Evolutionary conservation across 2,329 filamentous ascomycete species (phyloP).

Genomic region (Talaromyces sp.): DNA sequence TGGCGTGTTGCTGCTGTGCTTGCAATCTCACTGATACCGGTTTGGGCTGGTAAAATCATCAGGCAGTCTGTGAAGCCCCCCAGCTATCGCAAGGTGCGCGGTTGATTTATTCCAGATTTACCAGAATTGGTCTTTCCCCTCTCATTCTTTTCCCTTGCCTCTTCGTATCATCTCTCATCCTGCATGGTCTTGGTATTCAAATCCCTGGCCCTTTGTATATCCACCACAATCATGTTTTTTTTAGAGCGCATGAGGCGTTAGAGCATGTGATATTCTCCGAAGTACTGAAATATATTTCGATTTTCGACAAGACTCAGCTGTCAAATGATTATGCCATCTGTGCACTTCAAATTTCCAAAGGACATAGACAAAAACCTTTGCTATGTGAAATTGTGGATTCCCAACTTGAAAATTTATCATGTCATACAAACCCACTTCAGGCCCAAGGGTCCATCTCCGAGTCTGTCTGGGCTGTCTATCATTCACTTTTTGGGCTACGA

Average conservation of each 20-base stretch:
- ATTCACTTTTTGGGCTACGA: too few relatives aligned
- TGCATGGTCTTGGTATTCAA: background rate
- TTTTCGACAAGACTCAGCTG: background rate
- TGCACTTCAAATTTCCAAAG: too few relatives aligned
- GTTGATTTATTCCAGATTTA: too few relatives aligned
- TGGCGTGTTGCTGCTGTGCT: conserved; percentile 85
- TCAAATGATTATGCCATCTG: too few relatives aligned
- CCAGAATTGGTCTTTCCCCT: too few relatives aligned
- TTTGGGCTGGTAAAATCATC: conserved; percentile 84
- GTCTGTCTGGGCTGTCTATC: too few relatives aligned
- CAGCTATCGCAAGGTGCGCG: conserved; percentile 84
- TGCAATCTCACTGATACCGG: conserved; percentile 79
- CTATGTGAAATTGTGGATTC: too few relatives aligned
- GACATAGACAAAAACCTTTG: too few relatives aligned
- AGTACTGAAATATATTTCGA: background rate
- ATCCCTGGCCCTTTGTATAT: conserved; percentile 14
- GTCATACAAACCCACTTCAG: too few relatives aligned
- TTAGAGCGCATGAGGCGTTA: conserved; percentile 17
- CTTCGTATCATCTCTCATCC: background rate
- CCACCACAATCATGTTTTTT: conserved; percentile 12
- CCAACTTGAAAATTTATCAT: too few relatives aligned
- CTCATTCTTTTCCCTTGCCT: conserved; percentile 2
- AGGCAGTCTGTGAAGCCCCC: conserved; percentile 84
- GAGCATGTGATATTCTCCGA: background rate
- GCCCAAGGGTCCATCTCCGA: too few relatives aligned